Percentiles rank a stretch among this genome's conserved stretches.
phyloP scores from a whole-genome alignment of 768 basidiomycete species.

The Aureoboletus auriporus region DNA sequence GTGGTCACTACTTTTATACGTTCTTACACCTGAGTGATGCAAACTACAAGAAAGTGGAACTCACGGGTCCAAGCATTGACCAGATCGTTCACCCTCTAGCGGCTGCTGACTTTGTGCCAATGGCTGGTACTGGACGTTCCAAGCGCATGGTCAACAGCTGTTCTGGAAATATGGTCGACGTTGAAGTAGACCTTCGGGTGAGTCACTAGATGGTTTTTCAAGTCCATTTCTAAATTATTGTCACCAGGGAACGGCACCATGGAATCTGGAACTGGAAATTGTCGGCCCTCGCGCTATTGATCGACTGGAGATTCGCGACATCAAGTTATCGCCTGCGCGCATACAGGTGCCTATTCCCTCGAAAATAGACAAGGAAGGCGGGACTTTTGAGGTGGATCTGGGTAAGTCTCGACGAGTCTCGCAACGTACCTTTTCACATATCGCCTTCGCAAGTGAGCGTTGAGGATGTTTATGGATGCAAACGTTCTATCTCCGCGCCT shows the following conservation, averaged over 20 bases:
- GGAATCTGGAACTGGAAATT: constrained; percentile 81
- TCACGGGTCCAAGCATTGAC: constrained; percentile 75
- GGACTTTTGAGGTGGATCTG: constrained; percentile 75
- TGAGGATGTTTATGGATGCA: constrained; percentile 87
- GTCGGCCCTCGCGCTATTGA: constrained; percentile 71
- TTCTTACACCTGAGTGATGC: constrained; percentile 78
- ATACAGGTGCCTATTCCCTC: constrained; percentile 67
- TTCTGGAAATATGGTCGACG: constrained; percentile 66
- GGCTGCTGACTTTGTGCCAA: constrained; percentile 62
- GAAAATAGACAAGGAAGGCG: constrained; percentile 61
- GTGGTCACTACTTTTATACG: constrained; percentile 84
- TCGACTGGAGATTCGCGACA: constrained; percentile 48
- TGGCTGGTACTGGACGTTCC: constrained; percentile 36
- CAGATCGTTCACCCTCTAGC: constrained; percentile 90
- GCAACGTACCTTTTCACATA: constrained; percentile 1
- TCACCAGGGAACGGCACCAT: constrained; percentile 80
- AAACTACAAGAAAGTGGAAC: constrained; percentile 73
- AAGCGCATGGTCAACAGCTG: constrained; percentile 70
- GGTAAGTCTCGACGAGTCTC: constrained; percentile 37
- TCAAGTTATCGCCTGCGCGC: constrained; percentile 51
- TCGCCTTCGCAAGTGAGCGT: constrained; percentile 56
- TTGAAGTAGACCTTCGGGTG: constrained; percentile 81
- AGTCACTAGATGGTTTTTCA: constrained; percentile 15
- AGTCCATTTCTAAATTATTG: not conserved
- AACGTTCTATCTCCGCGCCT: constrained; percentile 67